These are phyloP conservation scores for Abrus pulchellus DNA, from an alignment of 306 rosid genomes.

Conservation along the genomic window DNA sequence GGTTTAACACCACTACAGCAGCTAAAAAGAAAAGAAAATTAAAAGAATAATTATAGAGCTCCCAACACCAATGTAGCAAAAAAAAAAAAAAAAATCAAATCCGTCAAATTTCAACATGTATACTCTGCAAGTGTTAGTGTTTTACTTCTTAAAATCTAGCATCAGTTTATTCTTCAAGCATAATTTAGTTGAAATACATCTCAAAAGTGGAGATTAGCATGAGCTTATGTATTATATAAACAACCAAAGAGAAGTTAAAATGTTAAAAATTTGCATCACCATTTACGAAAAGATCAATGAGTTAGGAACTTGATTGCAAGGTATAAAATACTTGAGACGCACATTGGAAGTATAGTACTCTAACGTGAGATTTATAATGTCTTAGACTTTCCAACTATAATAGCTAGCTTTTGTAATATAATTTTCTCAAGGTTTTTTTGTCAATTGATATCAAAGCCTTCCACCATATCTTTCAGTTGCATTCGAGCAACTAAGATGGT, in stretches of 20 bases:
- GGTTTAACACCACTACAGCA: neutral
- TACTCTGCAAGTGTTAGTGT: neutral
- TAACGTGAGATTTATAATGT: no score
- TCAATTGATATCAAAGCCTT: no score
- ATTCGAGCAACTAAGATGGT: no score
- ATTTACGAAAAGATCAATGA: neutral
- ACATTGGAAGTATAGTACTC: no score
- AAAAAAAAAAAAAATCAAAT: neutral
- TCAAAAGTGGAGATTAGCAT: neutral
- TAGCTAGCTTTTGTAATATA: no score
- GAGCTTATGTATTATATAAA: neutral
- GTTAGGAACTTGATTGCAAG: no score
- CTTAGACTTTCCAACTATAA: no score
- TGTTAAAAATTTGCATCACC: neutral
- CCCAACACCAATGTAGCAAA: neutral
- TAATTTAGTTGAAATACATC: neutral
- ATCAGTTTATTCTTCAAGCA: constrained; percentile 29
- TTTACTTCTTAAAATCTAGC: neutral
- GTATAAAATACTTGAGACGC: no score
- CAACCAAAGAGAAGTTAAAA: constrained; percentile 20
- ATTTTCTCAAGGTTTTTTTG: no score
- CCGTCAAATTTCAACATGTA: neutral
- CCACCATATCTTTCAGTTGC: no score
- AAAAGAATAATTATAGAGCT: neutral
- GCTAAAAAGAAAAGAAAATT: neutral